phyloP scores from a whole-genome alignment of 2,329 filamentous ascomycete species.

The Neoarthrinium moseri region DNA sequence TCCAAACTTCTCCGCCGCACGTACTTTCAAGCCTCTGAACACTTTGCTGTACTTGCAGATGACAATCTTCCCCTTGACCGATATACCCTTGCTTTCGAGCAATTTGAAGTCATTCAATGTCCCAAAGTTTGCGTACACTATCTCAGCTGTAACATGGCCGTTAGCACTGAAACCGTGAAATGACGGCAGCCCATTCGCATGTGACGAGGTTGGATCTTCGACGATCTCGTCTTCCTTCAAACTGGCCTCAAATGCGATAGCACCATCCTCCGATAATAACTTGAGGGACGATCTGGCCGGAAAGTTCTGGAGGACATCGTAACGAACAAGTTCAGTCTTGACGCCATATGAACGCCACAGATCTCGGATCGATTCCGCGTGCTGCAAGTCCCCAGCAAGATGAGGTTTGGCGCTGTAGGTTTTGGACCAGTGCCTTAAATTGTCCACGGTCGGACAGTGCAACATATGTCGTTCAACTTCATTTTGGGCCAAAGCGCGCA shows the following conservation, averaged over 20 bases:
- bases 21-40: constrained; percentile 71
- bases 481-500: constrained; percentile 15
- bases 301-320: constrained; percentile 56
- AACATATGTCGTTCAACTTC: constrained; percentile 21
- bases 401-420: constrained; percentile 19
- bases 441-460: constrained; percentile 13
- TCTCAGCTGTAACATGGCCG: constrained; percentile 67
- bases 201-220: constrained; percentile 63
- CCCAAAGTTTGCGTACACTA: constrained; percentile 70
- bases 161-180: constrained; percentile 74
- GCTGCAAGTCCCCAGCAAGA: constrained; percentile 19
- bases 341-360: constrained; percentile 22
- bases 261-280: constrained; percentile 11
- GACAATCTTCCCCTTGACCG: constrained; percentile 66
- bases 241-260: not conserved
- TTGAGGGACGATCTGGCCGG: constrained; percentile 35
- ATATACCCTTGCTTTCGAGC: constrained; percentile 31
- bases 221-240: constrained; percentile 36
- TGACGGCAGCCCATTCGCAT: constrained; percentile 62
- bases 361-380: constrained; percentile 20
- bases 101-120: constrained; percentile 67
- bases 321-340: constrained; percentile 30
- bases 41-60: constrained; percentile 68
- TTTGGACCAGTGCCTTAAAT: constrained; percentile 19
- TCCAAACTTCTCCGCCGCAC: constrained; percentile 68